Evolutionary conservation across 768 basidiomycete genomes (phyloP).

Genomic region (Tricholoma matsutake): DNA sequence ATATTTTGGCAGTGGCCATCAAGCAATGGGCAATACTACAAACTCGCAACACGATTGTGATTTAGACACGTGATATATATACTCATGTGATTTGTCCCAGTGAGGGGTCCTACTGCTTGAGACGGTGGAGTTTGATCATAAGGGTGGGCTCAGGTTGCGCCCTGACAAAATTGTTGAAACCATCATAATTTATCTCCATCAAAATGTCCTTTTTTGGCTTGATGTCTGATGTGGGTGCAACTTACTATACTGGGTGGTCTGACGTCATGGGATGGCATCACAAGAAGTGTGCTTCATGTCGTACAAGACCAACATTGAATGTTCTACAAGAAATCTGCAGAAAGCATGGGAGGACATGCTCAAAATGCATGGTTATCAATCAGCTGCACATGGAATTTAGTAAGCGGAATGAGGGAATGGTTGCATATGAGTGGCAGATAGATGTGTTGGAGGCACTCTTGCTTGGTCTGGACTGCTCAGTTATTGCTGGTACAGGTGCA

Average conservation of each 20-base stretch:
- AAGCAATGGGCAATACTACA: too few relatives aligned
- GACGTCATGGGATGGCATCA: background rate
- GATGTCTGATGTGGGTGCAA: background rate
- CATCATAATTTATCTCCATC: background rate
- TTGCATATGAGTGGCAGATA: conserved; percentile 35
- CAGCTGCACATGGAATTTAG: background rate
- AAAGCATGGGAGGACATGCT: background rate
- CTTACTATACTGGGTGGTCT: background rate
- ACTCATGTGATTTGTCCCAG: too few relatives aligned
- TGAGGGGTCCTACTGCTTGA: too few relatives aligned
- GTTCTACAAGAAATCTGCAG: background rate
- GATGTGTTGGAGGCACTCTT: conserved; percentile 34
- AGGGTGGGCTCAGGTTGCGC: background rate
- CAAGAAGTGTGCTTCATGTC: background rate
- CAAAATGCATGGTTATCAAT: background rate
- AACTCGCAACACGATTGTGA: too few relatives aligned
- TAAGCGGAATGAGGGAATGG: conserved; percentile 6
- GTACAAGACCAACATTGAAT: conserved; percentile 12
- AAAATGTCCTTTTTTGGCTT: background rate
- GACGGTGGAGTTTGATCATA: background rate
- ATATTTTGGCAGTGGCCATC: too few relatives aligned
- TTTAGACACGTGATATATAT: too few relatives aligned
- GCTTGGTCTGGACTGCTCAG: conserved; percentile 29
- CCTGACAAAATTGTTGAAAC: background rate
- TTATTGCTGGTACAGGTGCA: conserved; percentile 37